These are phyloP conservation scores for Leavenworthia alabamica DNA, from an alignment of 345 rosid genomes.

Conservation along the genomic window DNA sequence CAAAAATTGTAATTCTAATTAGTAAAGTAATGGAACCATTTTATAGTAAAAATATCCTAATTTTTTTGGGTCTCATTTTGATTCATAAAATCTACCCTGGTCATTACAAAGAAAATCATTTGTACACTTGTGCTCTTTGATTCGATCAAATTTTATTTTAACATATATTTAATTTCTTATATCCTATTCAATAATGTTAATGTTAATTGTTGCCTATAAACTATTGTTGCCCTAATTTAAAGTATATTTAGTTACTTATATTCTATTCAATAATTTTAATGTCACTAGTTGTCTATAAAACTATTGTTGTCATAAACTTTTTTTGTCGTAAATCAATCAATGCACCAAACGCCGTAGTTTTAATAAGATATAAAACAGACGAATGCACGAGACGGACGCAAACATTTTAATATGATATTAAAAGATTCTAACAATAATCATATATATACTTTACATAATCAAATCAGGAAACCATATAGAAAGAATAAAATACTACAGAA, in stretches of 20 bases:
- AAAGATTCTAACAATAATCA: constrained; percentile 16
- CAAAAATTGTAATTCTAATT: too few species aligned
- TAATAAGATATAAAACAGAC: background rate
- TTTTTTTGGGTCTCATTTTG: background rate
- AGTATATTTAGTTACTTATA: background rate
- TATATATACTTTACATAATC: background rate
- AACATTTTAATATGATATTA: constrained; percentile 5
- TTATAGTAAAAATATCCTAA: too few species aligned
- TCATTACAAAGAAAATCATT: background rate
- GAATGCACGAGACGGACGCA: constrained; percentile 31
- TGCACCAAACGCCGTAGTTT: constrained; percentile 27
- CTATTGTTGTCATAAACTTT: background rate
- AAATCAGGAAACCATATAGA: constrained; percentile 11
- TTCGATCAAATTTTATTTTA: background rate
- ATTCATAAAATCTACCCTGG: background rate
- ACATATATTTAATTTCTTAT: background rate
- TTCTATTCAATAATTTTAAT: background rate
- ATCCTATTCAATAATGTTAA: background rate
- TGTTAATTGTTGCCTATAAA: constrained; percentile 7
- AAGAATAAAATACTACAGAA: background rate
- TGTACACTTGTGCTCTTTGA: constrained; percentile 1
- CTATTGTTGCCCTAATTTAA: too few species aligned
- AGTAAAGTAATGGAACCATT: background rate
- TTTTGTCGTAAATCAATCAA: constrained; percentile 27
- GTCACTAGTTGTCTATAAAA: constrained; percentile 13